A percentile compares a stretch with the other conserved stretches of the same genome.
Evolutionary conservation across 345 rosid genomes (phyloP).

Genomic region (Lepidium africanum): DNA sequence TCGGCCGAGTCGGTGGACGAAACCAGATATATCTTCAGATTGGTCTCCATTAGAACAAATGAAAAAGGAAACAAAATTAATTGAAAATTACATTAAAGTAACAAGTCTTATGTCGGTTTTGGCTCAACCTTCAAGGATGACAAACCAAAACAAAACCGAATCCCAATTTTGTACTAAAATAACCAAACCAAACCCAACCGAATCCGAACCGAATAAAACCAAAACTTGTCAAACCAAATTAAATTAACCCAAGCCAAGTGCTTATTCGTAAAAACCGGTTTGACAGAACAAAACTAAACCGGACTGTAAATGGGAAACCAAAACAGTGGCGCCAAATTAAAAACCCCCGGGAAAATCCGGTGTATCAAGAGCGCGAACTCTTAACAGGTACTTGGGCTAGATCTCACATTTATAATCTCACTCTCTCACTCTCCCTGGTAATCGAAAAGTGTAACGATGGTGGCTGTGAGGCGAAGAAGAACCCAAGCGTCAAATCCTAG

Average conservation of each 20-base stretch:
- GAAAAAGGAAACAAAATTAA: background rate
- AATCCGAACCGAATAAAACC: too few relatives aligned
- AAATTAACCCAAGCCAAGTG: background rate
- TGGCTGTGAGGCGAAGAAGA: conserved; percentile 35
- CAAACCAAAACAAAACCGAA: too few relatives aligned
- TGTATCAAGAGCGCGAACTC: conserved; percentile 16
- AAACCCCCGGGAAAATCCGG: conserved; percentile 18
- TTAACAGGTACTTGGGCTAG: background rate
- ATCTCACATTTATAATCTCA: background rate
- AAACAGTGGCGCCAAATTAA: conserved; percentile 20
- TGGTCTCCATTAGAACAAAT: conserved; percentile 20
- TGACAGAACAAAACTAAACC: conserved; percentile 2
- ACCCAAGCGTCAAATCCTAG: conserved; percentile 43
- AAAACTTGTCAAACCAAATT: too few relatives aligned
- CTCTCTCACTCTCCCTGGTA: background rate
- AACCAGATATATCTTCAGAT: conserved; percentile 39
- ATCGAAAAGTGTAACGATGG: background rate
- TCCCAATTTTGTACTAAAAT: too few relatives aligned
- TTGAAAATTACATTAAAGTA: background rate
- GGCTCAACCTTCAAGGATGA: background rate
- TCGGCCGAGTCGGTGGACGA: conserved; percentile 55
- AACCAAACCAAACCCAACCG: too few relatives aligned
- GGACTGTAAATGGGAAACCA: background rate
- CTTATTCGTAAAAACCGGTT: background rate
- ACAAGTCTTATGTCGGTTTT: background rate